Evolutionary conservation across 805 yeast genomes (phyloP), one percentile per base, ranked within the genome.

Genomic region (Torulaspora franciscae): DNA sequence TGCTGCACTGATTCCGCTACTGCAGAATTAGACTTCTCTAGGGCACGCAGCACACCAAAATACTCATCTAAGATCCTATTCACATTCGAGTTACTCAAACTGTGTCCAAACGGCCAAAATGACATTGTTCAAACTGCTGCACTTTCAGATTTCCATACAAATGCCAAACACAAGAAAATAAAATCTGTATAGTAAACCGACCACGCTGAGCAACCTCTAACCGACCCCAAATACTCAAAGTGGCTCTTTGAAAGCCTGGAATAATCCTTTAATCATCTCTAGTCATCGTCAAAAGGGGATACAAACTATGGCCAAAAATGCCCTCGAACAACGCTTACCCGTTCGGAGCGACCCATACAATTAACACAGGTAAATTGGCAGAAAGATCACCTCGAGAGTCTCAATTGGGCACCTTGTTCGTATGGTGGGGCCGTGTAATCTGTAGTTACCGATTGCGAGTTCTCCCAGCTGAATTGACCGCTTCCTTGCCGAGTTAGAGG

Each of bases 51-150:
- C 6, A 59, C 54, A 25, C 57, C 58, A 50, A 67, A 68, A 49
- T 71, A 71, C 25, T 67, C 68, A 35, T 68, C 74, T 47, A 74
- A 57, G n/a, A 69, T 62, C 51, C 65, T 64, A 50, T 62, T 67
- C 26, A 70, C 62, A 43, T 67, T 62, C 26, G 71, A 61, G 23
- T 61, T 54, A 30, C 56, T 58, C 27, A 54, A 51, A 49, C 59
- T 63, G 54, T 67, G 70, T 58, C 71, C 73, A 56, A 70, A 70
- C 15, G 73, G 73, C 75, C 75, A 71, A 51, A 66, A 65, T 14
- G 75, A 69, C 75, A 71, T 70, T 30, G 38, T 32, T 14, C 34
- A 29, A 36, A 27, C 33, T 19, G 14, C 38, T 10, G 22, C 26
- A 32, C 25, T 15, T 27, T 27, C 29, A 32, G n/a, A 19, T 11